Evolutionary conservation across 495 filamentous ascomycete species (phyloP), one percentile per base, ranked within the genome.

Genomic region (Penicillium macrosclerotiorum): DNA sequence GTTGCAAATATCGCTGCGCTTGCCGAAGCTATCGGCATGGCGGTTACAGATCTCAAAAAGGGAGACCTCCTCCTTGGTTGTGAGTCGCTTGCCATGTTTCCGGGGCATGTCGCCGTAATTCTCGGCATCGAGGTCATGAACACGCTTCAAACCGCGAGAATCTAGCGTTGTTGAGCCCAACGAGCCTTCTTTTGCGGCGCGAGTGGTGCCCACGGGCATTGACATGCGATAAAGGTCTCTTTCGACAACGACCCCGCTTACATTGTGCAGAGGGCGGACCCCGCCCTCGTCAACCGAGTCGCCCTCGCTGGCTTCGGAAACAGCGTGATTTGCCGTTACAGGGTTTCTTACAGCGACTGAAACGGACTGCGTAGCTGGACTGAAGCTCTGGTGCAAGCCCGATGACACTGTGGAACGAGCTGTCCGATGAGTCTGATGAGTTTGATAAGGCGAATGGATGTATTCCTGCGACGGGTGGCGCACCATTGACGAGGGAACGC

Each of bases 1-100:
- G 29, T 73, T 69, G 47, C 71, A 74, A 3, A 74, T 62, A 26
- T 71, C 72, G 43, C 68, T 74, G 51, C 71, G 71, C 29, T 63
- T 66, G 3, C 71, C 71, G 37, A 74, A 74, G 2, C 56, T 63
- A 13, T 37, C 45, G 8, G 65, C 63, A 42, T 72, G 57, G 8
- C 56, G 64, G 45, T 71, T 74, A 42, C 71, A 74, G 26, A 74
- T 66, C 35, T 71, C 62, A 24, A 74, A 73, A 3, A 74, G 57
- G 1, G 59, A 65, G 9, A 74, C 63, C 41, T 74, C 69, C 34
- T 74, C 71, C 30, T 65, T 62, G 3, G 69, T 71, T 19, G 69
- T 74, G 13, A 74, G 54, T 11, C 71, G 66, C 22, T 69, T 70
- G 38, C 69, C 65, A 27, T 71, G 66, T 57, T 70, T 67, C 11